Base-by-base conservation (phyloP, 2,329 filamentous ascomycete genomes). In the Phoma sp. region DNA sequence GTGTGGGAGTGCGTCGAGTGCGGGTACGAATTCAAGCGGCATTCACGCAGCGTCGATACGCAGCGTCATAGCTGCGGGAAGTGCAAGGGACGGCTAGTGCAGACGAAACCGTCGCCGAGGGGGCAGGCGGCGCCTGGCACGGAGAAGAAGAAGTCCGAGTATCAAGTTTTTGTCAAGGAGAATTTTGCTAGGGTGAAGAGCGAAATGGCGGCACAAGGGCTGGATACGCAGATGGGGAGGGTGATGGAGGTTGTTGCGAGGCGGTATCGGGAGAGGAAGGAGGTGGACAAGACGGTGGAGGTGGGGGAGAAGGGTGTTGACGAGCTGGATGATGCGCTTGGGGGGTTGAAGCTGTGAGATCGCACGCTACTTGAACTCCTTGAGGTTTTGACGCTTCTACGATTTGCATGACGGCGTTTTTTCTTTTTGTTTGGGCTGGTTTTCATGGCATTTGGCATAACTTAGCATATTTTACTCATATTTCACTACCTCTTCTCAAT, bases 21-120 rank as follows among this genome's bases (percentile, higher is more conserved):
- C 69, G 83, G 79, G 0, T 77, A 83, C 26, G 87, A 90, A 71
- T 96, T 90, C 73, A 90, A 92, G 68, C 82, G 93, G 4, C 93
- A 98, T 74, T 92, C 88, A 14, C 91, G 89, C 76, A 95, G 90
- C 69, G 90, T 98, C 61, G 87, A 97, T 72, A 82, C 88, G 0
- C 70, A 71, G 25, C 83, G 85, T 40, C 87, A 92, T 64, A 83
- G 85, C 1, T 98, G 93, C 72, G 92, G 92, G 1, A 78, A 73
- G n/a, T 98, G 93, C 73, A 89, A 87, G 68, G 73, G 75, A 0
- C 68, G 74, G 43, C 75, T 99, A 60, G 78, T 85, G 64, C 95
- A 98, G 81, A 87, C 87, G 7, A 92, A 91, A 72, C 93, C 93
- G 0, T 83, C 83, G 32, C 92, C 92, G 0, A 80, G 89, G 77